Evolutionary conservation across 305 asterid species (phyloP).

Genomic region (Rubia tinctorum): DNA sequence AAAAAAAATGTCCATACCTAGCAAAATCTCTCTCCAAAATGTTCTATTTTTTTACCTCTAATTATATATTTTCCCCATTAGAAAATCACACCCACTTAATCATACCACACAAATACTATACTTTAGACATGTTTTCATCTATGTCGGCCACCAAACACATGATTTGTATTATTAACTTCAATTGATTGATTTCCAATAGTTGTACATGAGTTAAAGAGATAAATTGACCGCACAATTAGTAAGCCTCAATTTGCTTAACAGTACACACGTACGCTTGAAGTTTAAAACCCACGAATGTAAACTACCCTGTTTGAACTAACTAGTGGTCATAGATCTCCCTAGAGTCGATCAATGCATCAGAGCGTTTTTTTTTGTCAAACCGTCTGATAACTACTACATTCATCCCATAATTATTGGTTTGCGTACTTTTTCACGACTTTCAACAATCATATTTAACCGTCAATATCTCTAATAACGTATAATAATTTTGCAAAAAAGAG

Average conservation of each 20-base stretch:
- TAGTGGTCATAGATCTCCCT: not conserved
- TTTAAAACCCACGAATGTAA: not conserved
- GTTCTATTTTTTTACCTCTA: not conserved
- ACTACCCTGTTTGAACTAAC: not conserved
- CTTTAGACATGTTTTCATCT: not conserved
- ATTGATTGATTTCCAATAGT: constrained; percentile 10
- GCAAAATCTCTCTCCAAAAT: not conserved
- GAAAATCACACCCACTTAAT: not conserved
- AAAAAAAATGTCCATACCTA: not conserved
- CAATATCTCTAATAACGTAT: too few relatives aligned
- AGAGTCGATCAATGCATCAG: not conserved
- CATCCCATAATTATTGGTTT: too few relatives aligned
- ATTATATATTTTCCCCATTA: not conserved
- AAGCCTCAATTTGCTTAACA: not conserved
- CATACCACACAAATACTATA: constrained; percentile 4
- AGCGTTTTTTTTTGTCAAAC: too few relatives aligned
- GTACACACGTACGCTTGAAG: not conserved
- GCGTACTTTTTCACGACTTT: too few relatives aligned
- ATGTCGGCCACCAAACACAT: constrained; percentile 27
- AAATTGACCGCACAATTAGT: not conserved
- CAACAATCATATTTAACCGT: too few relatives aligned
- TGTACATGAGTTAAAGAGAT: not conserved
- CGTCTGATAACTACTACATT: too few relatives aligned
- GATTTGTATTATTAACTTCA: constrained; percentile 1
- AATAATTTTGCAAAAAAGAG: too few relatives aligned